A percentile compares a stretch with the other conserved stretches of the same genome.
phyloP scores from a whole-genome alignment of 257 asterid genomes.

The Ophiorrhiza pumila region DNA sequence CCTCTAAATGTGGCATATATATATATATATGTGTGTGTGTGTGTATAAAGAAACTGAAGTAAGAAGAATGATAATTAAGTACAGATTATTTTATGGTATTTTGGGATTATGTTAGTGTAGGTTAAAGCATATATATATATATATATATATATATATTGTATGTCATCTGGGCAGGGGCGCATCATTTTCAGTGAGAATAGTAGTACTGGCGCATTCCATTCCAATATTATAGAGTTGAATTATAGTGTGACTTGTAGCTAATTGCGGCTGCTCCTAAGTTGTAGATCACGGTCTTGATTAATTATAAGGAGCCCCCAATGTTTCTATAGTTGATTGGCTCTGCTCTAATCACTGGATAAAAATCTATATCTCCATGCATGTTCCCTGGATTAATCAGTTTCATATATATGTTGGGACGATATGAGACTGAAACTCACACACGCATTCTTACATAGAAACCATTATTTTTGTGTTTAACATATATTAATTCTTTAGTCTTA shows the following conservation, averaged over 20 bases:
- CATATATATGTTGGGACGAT: no score
- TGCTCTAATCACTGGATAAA: neutral
- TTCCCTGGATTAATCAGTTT: neutral
- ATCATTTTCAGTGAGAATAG: constrained; percentile 14
- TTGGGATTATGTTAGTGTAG: neutral
- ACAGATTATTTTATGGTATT: no score
- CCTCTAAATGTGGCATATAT: neutral
- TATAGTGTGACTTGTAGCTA: neutral
- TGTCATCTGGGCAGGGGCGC: constrained; percentile 15
- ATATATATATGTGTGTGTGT: no score
- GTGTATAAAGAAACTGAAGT: no score
- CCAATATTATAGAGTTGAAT: neutral
- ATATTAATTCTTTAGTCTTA: no score
- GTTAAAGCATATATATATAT: constrained; percentile 14
- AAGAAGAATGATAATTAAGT: no score
- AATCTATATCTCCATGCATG: neutral
- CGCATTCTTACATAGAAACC: neutral
- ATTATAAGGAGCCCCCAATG: neutral
- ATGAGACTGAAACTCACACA: no score
- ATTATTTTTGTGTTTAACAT: neutral
- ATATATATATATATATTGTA: constrained; percentile 2
- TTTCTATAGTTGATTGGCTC: neutral
- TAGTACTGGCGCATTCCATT: neutral
- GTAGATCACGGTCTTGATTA: constrained; percentile 17
- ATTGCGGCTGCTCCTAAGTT: constrained; percentile 19